These are phyloP conservation scores for Andrographis paniculata DNA, from an alignment of 305 asterid genomes.

Conservation along the genomic window DNA sequence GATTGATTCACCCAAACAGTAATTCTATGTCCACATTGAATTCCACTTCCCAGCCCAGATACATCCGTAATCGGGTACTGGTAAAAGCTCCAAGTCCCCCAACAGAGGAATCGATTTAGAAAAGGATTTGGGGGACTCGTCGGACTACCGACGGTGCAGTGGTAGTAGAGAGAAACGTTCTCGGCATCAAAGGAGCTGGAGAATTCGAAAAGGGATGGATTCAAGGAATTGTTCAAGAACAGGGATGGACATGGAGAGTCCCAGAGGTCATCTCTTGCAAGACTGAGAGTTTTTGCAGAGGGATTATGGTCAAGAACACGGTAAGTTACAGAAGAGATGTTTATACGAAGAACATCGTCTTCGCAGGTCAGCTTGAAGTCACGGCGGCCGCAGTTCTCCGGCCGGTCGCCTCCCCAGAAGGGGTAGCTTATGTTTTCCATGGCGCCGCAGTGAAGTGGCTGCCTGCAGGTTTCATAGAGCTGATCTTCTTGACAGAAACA, in stretches of 20 bases:
- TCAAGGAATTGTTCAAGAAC: slow-evolving; percentile 23
- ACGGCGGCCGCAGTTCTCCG: slow-evolving; percentile 36
- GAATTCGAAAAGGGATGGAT: slow-evolving; percentile 20
- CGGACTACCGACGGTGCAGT: slow-evolving; percentile 17
- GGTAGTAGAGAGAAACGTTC: slow-evolving; percentile 30
- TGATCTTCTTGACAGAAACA: slow-evolving; percentile 23
- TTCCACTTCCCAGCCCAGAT: not conserved
- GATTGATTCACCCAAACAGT: slow-evolving; percentile 26
- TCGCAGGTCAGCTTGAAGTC: slow-evolving; percentile 41
- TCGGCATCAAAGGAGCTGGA: slow-evolving; percentile 4
- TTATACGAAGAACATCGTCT: slow-evolving; percentile 15
- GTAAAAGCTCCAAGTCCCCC: slow-evolving; percentile 11
- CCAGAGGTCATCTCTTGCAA: slow-evolving; percentile 48
- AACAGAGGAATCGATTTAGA: slow-evolving; percentile 12
- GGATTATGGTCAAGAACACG: slow-evolving; percentile 16
- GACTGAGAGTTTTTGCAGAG: slow-evolving; percentile 7
- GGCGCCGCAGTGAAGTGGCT: slow-evolving; percentile 28
- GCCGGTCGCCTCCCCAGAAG: slow-evolving; percentile 38
- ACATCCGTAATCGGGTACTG: not conserved
- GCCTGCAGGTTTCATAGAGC: slow-evolving; percentile 23
- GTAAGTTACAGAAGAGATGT: slow-evolving; percentile 17
- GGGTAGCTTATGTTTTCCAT: slow-evolving; percentile 29
- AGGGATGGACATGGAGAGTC: slow-evolving; percentile 16
- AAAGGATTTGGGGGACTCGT: slow-evolving; percentile 5
- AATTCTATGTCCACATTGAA: slow-evolving; percentile 21